phyloP scores from a whole-genome alignment of 2,329 filamentous ascomycete genomes.

The Curvularia sp. region DNA sequence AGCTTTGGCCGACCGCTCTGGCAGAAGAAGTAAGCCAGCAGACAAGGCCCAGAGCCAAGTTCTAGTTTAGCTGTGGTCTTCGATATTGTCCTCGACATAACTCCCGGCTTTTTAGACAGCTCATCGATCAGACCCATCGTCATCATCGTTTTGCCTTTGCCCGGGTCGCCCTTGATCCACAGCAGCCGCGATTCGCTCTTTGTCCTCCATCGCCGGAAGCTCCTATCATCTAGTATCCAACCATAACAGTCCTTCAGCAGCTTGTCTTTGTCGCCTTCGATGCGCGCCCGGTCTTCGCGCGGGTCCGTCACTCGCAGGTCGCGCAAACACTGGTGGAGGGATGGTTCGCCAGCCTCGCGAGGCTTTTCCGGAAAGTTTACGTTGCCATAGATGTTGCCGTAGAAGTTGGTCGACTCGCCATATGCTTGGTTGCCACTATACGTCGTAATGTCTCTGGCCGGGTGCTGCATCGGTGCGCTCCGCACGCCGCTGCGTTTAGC shows the following conservation, averaged over 20 bases:
- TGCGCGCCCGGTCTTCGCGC: too few species aligned
- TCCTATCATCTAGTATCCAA: too few species aligned
- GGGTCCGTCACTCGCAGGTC: too few species aligned
- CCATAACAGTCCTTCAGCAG: too few species aligned
- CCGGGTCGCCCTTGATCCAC: too few species aligned
- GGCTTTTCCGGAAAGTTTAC: background rate
- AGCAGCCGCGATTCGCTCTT: too few species aligned
- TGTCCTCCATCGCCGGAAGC: too few species aligned
- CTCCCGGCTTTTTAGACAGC: too few species aligned
- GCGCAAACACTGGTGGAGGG: background rate
- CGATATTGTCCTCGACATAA: background rate
- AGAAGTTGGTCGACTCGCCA: background rate
- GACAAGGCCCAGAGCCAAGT: background rate
- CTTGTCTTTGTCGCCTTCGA: too few species aligned
- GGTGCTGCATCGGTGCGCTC: slow-evolving; percentile 3
- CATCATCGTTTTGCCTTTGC: too few species aligned
- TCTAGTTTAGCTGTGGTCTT: background rate
- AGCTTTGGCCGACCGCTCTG: slow-evolving; percentile 49
- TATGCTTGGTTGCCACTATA: slow-evolving; percentile 2
- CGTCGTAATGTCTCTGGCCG: background rate
- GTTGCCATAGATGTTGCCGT: slow-evolving; percentile 2
- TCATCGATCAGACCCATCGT: too few species aligned
- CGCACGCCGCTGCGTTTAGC: slow-evolving; percentile 2
- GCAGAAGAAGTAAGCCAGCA: slow-evolving; percentile 20
- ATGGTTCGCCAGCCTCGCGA: background rate